Percentiles rank a stretch among this genome's conserved stretches.
phyloP scores from a whole-genome alignment of 208 protist species.

The Leishmania lainsoni region DNA sequence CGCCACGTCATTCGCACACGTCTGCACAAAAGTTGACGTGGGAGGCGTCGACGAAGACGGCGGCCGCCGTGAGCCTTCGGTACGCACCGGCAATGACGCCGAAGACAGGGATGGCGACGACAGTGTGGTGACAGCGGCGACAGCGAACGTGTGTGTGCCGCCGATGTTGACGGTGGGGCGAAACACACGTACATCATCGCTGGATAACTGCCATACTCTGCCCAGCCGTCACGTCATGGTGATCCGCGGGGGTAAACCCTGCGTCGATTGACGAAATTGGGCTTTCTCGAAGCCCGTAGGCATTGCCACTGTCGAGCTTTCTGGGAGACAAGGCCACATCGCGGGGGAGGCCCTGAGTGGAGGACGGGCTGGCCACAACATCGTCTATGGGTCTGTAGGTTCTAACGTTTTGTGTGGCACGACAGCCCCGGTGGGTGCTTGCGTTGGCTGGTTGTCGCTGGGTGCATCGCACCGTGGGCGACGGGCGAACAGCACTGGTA shows the following conservation, averaged over 20 bases:
- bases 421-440: background rate
- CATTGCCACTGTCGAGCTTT: constrained; percentile 35
- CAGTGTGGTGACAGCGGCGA: constrained; percentile 6
- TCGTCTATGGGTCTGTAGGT: background rate
- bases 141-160: background rate
- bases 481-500: background rate
- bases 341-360: background rate
- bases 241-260: background rate
- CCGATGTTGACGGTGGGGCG: background rate
- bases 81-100: background rate
- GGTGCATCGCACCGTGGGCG: background rate
- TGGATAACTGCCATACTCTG: background rate
- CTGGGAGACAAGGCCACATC: constrained; percentile 6
- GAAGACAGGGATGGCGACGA: background rate
- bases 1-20: constrained; percentile 9
- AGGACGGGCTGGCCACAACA: background rate
- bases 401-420: background rate
- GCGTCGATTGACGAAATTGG: background rate
- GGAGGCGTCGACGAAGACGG: background rate
- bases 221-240: background rate
- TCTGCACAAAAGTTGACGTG: background rate
- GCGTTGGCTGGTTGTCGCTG: background rate
- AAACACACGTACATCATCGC: background rate
- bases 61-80: background rate
- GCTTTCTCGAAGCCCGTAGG: background rate